Evolutionary conservation across 305 asterid species (phyloP).

Genomic region (Salvia sclarea): DNA sequence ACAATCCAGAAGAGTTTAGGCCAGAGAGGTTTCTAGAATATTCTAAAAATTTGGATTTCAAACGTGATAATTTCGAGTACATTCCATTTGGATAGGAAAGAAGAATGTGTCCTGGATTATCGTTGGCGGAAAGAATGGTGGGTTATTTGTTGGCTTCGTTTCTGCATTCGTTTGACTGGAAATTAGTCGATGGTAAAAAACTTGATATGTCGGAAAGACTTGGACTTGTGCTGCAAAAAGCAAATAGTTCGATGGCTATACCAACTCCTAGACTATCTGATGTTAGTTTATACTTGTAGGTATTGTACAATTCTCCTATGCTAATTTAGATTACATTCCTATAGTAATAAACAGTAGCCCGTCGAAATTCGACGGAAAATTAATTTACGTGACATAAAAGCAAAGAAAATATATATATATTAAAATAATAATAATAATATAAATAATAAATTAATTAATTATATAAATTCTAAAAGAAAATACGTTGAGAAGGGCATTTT

Average conservation of each 20-base stretch:
- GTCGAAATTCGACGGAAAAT: too few species aligned
- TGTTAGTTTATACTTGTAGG: background rate
- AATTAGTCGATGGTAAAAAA: conserved; percentile 18
- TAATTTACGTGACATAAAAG: too few species aligned
- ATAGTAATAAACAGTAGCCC: too few species aligned
- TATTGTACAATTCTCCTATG: too few species aligned
- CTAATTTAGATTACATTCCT: too few species aligned
- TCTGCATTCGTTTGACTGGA: conserved; percentile 38
- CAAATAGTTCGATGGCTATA: background rate
- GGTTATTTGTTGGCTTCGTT: background rate
- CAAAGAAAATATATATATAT: too few species aligned
- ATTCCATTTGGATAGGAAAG: conserved; percentile 50
- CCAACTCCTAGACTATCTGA: background rate
- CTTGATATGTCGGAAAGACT: conserved; percentile 33
- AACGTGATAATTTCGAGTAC: conserved; percentile 35
- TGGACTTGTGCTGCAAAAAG: conserved; percentile 23
- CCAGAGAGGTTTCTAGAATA: conserved; percentile 45
- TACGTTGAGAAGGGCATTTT: too few species aligned
- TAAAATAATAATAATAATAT: too few species aligned
- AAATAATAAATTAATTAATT: too few species aligned
- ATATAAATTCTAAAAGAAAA: too few species aligned
- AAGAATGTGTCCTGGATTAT: conserved; percentile 42
- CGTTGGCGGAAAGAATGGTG: conserved; percentile 39
- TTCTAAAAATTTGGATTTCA: conserved; percentile 20
- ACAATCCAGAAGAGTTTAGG: conserved; percentile 36